Evolutionary conservation across 306 rosid species (phyloP), one percentile per base, ranked within the genome.

Genomic region (Potentilla sterilis): DNA sequence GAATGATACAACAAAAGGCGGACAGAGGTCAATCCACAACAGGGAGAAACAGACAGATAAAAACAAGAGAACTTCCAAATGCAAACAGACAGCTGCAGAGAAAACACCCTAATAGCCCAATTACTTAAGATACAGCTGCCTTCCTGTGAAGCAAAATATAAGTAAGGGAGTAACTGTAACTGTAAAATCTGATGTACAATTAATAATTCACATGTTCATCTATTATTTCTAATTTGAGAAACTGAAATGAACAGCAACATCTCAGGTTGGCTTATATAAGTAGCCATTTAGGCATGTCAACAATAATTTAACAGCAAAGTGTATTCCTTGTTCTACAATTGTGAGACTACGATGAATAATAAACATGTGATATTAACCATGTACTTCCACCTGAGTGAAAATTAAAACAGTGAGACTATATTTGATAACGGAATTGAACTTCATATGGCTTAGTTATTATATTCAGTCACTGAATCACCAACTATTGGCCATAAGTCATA

Each of bases 141-240:
- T 63, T 11, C 43, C 22, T 15, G 43, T 63, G 43, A 63, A 16
- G 68, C 12, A 6, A 4, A 7, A 59, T 4, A 58, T 32, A 28
- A 35, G 9, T 14, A 28, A 62, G 21, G 44, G n/a, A 35, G 22
- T 63, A 32, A 13, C 10, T 28, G 28, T 28, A 28, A 28, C 65
- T 11, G 8, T 59, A 6, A 24, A 24, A 58, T 8, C 18, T 58
- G 24, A 11, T 59, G 1, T 35, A 37, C 6, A 5, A 55, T 7
- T 28, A 70, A 16, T 48, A 34, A 70, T 32, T 70, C 74, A 70
- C 62, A 49, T 70, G 6, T 48, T 51, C 62, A 49, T 49, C 16
- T 9, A 3, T 34, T 37, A 35, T 14, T 48, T 32, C 32, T 34
- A 48, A 13, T 37, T 34, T 9, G 12, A 71, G 35, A n/a, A 37